Percentiles rank a stretch among this genome's conserved stretches.
Conservation (phyloP, 192 early-diverging fungal species). For the Diversispora epigaea region DNA sequence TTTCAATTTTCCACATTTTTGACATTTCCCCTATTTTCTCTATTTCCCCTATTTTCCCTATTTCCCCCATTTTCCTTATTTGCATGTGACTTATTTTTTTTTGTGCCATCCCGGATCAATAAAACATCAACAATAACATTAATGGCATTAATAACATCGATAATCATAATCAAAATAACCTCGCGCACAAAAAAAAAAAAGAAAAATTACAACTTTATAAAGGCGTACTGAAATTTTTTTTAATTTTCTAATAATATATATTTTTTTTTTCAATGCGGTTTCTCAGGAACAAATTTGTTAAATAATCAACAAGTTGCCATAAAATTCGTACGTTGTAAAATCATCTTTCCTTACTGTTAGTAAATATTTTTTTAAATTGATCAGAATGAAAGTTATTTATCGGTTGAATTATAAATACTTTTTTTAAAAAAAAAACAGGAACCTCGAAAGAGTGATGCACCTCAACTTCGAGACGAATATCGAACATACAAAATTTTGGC, state of each 20-base stretch:
- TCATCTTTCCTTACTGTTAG: background rate
- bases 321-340: slow-evolving; percentile 67
- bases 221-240: slow-evolving; percentile 8
- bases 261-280: slow-evolving; percentile 16
- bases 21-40: too few species aligned
- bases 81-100: too few species aligned
- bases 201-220: too few species aligned
- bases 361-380: slow-evolving; percentile 20
- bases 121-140: too few species aligned
- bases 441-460: slow-evolving; percentile 93
- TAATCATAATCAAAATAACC: too few species aligned
- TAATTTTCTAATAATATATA: slow-evolving; percentile 26
- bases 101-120: too few species aligned
- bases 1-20: too few species aligned
- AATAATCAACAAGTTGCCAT: slow-evolving; percentile 94
- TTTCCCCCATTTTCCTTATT: too few species aligned
- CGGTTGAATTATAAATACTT: background rate
- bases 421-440: slow-evolving; percentile 44
- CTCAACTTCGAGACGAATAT: slow-evolving; percentile 95
- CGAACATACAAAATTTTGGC: slow-evolving; percentile 92
- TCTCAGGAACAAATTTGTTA: slow-evolving; percentile 75
- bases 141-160: too few species aligned
- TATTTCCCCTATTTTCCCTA: too few species aligned
- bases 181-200: too few species aligned
- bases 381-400: slow-evolving; percentile 17